Percentiles rank a stretch among this genome's conserved stretches.
These are phyloP conservation scores for Geranium brycei DNA, from an alignment of 345 rosid genomes.

Conservation along the genomic window DNA sequence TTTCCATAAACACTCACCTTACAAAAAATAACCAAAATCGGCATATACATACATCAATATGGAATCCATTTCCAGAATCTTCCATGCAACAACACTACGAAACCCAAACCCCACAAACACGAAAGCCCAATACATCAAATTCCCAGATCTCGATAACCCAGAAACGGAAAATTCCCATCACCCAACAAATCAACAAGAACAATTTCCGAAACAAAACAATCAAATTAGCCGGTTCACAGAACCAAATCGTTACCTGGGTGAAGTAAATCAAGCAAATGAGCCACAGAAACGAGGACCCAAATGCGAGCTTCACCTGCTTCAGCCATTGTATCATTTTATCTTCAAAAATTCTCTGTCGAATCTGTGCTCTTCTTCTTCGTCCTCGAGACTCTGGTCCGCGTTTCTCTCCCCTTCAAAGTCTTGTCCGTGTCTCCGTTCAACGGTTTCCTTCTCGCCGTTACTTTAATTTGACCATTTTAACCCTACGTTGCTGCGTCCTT, in stretches of 20 bases:
- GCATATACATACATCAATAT: neutral
- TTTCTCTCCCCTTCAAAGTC: neutral
- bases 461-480: constrained; percentile 10
- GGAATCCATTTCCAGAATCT: neutral
- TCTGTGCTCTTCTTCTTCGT: neutral
- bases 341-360: neutral
- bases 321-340: constrained; percentile 49
- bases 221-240: neutral
- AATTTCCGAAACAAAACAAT: neutral
- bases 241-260: constrained; percentile 48
- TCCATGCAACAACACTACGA: too few species aligned
- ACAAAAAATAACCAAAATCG: neutral
- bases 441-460: constrained; percentile 7
- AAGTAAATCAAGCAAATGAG: constrained; percentile 83
- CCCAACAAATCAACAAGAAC: neutral
- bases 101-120: neutral
- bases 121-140: too few species aligned
- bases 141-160: neutral
- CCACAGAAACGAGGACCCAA: constrained; percentile 80
- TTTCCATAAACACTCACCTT: too few species aligned
- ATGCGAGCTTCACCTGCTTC: constrained; percentile 46
- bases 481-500: neutral
- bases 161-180: neutral
- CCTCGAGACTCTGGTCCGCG: neutral
- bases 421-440: constrained; percentile 5